A percentile compares a stretch with the other conserved stretches of the same genome.
Conservation (phyloP, 1,284 basidiomycete genomes). For the Pholiota adiposa region DNA sequence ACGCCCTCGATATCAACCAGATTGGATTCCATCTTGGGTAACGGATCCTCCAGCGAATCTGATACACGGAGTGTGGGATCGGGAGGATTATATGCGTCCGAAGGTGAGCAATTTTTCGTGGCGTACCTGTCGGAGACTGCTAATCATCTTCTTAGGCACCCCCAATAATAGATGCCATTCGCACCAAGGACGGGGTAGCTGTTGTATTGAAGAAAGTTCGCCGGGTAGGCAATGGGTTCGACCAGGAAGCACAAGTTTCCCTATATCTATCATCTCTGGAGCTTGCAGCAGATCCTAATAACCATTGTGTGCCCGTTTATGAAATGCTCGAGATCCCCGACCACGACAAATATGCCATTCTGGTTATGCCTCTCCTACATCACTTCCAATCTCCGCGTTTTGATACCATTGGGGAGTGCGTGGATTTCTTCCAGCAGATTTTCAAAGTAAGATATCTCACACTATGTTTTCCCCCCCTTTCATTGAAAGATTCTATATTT, state of each 20-base stretch:
- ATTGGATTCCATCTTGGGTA: conserved; percentile 16
- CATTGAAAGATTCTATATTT: not conserved
- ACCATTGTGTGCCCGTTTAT: conserved; percentile 29
- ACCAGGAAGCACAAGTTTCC: conserved; percentile 1
- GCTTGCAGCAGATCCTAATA: conserved; percentile 24
- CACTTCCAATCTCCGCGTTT: conserved; percentile 26
- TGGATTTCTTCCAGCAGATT: conserved; percentile 36
- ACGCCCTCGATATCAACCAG: conserved; percentile 11
- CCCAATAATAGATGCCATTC: conserved; percentile 22
- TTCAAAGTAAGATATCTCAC: no score
- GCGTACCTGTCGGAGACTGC: no score
- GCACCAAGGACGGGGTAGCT: conserved; percentile 19
- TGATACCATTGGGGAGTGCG: conserved; percentile 34
- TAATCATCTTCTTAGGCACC: no score
- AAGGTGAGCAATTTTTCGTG: no score
- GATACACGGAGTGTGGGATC: no score
- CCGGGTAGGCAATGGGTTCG: conserved; percentile 34
- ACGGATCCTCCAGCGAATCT: not conserved
- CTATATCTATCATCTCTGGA: conserved; percentile 2
- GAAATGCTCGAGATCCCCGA: conserved; percentile 30
- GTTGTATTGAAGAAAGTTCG: conserved; percentile 30
- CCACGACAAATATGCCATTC: conserved; percentile 22
- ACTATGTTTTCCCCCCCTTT: no score
- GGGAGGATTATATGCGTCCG: no score
- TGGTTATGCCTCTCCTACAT: conserved; percentile 36